These are phyloP conservation scores for Neurospora tetraspora DNA, from an alignment of 495 filamentous ascomycete genomes.

Conservation along the genomic window DNA sequence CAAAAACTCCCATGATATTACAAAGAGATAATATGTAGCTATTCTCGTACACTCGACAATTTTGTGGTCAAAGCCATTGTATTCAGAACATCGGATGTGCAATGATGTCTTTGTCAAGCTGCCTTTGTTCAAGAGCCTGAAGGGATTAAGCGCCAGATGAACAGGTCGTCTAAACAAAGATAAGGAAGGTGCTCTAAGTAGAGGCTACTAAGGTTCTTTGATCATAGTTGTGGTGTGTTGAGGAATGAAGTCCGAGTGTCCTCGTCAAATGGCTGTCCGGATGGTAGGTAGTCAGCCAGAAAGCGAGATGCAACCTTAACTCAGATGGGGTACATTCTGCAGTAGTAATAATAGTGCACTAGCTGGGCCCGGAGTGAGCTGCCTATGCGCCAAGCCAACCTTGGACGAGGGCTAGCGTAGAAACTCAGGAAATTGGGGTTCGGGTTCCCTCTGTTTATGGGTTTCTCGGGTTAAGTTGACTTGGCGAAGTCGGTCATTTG, in stretches of 20 bases:
- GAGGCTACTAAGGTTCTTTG: background rate
- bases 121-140: background rate
- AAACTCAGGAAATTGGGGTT: too few relatives aligned
- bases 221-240: background rate
- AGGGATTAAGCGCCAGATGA: background rate
- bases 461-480: too few relatives aligned
- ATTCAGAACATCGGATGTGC: background rate
- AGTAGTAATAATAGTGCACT: background rate
- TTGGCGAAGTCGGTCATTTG: too few relatives aligned
- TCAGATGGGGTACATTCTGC: rapidly evolving
- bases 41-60: background rate
- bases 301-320: background rate
- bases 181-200: rapidly evolving
- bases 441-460: too few relatives aligned
- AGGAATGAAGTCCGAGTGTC: background rate
- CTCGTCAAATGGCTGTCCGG: background rate
- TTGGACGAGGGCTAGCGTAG: background rate
- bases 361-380: background rate
- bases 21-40: background rate
- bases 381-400: background rate
- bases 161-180: background rate
- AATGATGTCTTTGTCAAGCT: background rate
- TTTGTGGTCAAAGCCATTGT: background rate
- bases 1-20: background rate
- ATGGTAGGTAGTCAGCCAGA: too few relatives aligned